Evolutionary conservation across 2,329 filamentous ascomycete species (phyloP), one percentile per base, ranked within the genome.

Genomic region (Coleophoma cylindrospora): DNA sequence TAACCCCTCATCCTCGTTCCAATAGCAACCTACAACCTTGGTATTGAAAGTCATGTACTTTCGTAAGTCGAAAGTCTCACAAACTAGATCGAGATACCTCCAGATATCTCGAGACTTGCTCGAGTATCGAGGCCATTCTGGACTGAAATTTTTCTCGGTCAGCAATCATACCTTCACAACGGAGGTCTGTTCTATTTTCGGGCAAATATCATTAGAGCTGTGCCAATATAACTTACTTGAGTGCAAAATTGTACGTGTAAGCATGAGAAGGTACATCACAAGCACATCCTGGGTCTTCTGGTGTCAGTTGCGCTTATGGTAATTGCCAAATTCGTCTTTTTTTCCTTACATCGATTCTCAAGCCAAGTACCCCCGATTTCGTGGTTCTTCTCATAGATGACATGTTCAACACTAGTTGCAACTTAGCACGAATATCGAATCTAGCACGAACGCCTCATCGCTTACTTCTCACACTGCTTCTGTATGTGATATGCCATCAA

Each of bases 61-160:
- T 40, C 71, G 66, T 3, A 79, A 64, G 40, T 69, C 72, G 50
- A 75, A 77, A 0, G 67, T 68, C 4, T 75, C 64, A 55, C 70
- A 73, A 14, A 79, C 71, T 54, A 73, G 74, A 49, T 71, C 60
- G 0, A 78, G 66, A 52, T 78, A 78, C 6, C 51, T 67, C 69
- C 74, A 68, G 22, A 83, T 79, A 58, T 83, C 80, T 56, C 79
- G 73, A 54, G 83, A 78, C 0, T 74, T 74, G 0, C 80, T 76
- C 52, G 79, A 81, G 47, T 77, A 72, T 34, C 76, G 64, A 1
- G 75, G 74, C 80, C 80, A 84, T 52, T 76, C 70, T 2, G 76
- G 67, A 45, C 52, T 59, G 15, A 12, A 17, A 15, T 12, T 13
- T 44, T 7, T 2, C 9, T 34, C 40, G 7, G 27, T 27, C 27